These are phyloP conservation scores for Lactarius quietus DNA, from an alignment of 768 basidiomycete genomes.

Conservation along the genomic window DNA sequence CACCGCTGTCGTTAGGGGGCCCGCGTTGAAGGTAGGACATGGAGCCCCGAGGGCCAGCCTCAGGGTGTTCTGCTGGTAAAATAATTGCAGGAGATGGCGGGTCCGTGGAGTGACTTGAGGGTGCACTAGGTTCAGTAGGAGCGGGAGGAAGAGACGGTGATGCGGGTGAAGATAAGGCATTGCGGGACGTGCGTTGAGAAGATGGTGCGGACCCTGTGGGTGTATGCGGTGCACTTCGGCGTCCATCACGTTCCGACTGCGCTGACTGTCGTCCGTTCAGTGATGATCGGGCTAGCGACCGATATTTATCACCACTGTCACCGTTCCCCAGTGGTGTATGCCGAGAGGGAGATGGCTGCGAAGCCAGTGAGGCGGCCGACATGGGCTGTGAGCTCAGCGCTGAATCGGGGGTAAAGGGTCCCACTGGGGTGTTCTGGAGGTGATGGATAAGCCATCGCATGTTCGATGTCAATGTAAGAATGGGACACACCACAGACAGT, in stretches of 20 bases:
- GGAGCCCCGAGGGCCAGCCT: slow-evolving; percentile 18
- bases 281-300: background rate
- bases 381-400: background rate
- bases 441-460: background rate
- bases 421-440: background rate
- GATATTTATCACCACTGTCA: background rate
- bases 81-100: slow-evolving; percentile 14
- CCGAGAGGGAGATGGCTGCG: background rate
- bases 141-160: slow-evolving; percentile 5
- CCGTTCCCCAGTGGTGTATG: background rate
- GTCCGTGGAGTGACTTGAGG: background rate
- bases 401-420: background rate
- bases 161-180: background rate
- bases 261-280: slow-evolving; percentile 1
- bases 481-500: slow-evolving; percentile 33
- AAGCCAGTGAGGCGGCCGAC: background rate
- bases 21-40: slow-evolving; percentile 22
- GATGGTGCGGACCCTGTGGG: background rate
- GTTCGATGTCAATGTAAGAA: background rate
- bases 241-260: slow-evolving; percentile 10
- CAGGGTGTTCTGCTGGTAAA: slow-evolving; percentile 4
- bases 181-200: background rate
- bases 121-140: background rate
- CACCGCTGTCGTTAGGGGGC: background rate
- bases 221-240: background rate